Evolutionary conservation across 2,329 filamentous ascomycete species (phyloP), one percentile per base, ranked within the genome.

Genomic region (Daldinia eschscholtzii): DNA sequence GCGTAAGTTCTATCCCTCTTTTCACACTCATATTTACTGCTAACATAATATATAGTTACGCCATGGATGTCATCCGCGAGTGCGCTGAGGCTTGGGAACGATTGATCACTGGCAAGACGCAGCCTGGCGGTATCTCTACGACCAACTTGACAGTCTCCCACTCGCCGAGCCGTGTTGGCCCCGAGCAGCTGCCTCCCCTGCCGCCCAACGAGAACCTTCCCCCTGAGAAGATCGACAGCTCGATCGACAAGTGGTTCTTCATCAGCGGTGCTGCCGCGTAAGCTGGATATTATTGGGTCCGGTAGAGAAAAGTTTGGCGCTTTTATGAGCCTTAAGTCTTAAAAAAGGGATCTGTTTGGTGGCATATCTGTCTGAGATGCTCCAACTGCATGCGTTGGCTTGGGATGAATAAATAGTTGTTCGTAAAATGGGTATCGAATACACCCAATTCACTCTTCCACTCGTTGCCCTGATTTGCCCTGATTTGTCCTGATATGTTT

Each of bases 191-290:
- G 72, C 89, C 91, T 72, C 90, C 89, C 79, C 90, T 99, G 75
- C 93, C 94, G 68, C 79, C 88, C 72, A 86, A 92, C 84, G 88
- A 98, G 89, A 91, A 97, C 79, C 86, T 97, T 66, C 81, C 88
- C 63, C 90, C 96, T 68, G 95, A 91, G 74, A 94, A 95, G 79
- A 97, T 99, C 77, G 96, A 99, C 81, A 88, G 90, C 81, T 97
- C 91, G 83, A 97, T 98, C 80, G 96, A 99, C 90, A 99, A 99
- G 91, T 99, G 96, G 96, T 99, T 99, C 92, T 99, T 98, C 90
- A 99, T 99, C 84, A 97, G 94, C 82, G 96, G 96, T 83, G 96
- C 96, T 80, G 93, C 94, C 76, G 87, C 91, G 77, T 95, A 92
- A 85, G 76, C 53, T 65, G 33, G 68, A 72, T 75, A 76, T 48